Conservation (phyloP, 345 rosid genomes). For the Acer campestre region DNA sequence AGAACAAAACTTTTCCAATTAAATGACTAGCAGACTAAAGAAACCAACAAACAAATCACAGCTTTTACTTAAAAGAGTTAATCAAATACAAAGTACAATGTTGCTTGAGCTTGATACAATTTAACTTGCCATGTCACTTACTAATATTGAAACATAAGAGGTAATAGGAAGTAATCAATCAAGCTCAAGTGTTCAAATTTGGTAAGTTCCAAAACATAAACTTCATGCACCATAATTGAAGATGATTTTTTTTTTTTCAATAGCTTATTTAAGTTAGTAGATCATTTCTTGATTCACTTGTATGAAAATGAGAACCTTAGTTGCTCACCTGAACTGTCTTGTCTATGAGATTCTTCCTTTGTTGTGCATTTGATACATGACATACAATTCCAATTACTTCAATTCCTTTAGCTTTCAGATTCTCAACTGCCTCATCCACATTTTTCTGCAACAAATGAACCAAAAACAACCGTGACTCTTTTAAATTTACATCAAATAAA, state of each 20-base stretch:
- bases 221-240: not conserved
- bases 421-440: constrained; percentile 76
- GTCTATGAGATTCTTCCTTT: constrained; percentile 68
- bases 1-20: not conserved
- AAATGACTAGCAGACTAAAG: not conserved
- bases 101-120: not conserved
- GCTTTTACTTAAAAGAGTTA: not conserved
- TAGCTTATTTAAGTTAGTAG: not conserved
- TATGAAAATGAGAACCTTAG: not conserved
- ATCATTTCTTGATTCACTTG: not conserved
- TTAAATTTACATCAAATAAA: not conserved
- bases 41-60: not conserved
- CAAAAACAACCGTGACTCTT: not conserved
- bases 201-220: not conserved
- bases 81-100: not conserved
- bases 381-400: constrained; percentile 81
- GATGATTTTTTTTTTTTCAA: not conserved
- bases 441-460: constrained; percentile 52
- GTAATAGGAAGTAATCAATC: not conserved
- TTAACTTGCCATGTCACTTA: not conserved
- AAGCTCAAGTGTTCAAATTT: not conserved
- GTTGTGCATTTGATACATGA: constrained; percentile 77
- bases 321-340: constrained; percentile 66
- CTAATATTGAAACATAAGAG: not conserved
- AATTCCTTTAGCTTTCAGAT: constrained; percentile 69